These are phyloP conservation scores for Amanita molliuscula DNA, from an alignment of 768 basidiomycete species.

Conservation along the genomic window DNA sequence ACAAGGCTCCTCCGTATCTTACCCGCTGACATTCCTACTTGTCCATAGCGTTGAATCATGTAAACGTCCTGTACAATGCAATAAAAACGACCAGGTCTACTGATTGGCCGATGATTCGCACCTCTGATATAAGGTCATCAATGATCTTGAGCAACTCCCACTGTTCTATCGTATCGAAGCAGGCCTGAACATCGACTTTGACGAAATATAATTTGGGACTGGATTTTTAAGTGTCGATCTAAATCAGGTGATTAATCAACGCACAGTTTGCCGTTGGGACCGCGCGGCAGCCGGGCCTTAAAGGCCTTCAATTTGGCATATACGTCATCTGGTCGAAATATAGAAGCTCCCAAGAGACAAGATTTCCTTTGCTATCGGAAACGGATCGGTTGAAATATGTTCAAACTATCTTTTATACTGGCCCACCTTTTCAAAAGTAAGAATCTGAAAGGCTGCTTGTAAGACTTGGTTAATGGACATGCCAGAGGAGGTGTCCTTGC, in stretches of 20 bases:
- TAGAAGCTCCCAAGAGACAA: constrained; percentile 65
- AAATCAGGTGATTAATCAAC: constrained; percentile 1
- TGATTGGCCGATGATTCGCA: constrained; percentile 14
- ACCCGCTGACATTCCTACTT: constrained; percentile 46
- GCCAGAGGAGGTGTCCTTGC: constrained; percentile 13
- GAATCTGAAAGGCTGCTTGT: constrained; percentile 74
- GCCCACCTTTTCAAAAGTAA: constrained; percentile 79
- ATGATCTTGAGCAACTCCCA: constrained; percentile 73
- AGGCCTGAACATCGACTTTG: constrained; percentile 92
- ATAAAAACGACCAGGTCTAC: background rate
- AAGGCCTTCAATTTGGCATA: constrained; percentile 64
- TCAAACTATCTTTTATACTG: background rate
- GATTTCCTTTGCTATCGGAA: constrained; percentile 45
- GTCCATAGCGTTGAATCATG: constrained; percentile 58
- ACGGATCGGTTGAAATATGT: background rate
- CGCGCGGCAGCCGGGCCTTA: constrained; percentile 39
- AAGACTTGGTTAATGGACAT: constrained; percentile 85
- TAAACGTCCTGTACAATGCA: constrained; percentile 51
- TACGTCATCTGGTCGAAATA: constrained; percentile 77
- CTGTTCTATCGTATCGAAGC: constrained; percentile 95
- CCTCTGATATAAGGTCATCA: constrained; percentile 62
- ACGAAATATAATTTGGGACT: constrained; percentile 92
- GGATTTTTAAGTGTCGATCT: background rate
- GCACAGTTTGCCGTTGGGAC: constrained; percentile 41
- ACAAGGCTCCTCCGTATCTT: constrained; percentile 47